Evolutionary conservation across 345 rosid species (phyloP).

Genomic region (Crucihimalaya himalaica): DNA sequence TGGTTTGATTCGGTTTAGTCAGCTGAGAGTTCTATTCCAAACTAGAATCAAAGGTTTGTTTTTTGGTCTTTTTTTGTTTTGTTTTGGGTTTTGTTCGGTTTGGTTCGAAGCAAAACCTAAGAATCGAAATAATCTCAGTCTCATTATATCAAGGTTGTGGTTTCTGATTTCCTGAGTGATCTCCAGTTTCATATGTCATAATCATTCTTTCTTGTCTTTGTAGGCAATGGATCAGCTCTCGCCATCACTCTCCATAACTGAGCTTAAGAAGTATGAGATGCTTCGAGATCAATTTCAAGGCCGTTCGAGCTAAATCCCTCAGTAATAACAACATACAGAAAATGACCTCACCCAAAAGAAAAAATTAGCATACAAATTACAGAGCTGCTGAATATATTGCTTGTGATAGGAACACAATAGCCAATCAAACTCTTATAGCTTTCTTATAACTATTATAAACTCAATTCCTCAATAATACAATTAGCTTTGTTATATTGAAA

Average conservation of each 20-base stretch:
- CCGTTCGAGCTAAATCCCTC: constrained; percentile 29
- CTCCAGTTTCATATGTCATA: not conserved
- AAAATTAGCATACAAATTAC: not conserved
- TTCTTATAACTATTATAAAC: too few relatives aligned
- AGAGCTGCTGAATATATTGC: not conserved
- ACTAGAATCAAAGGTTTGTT: not conserved
- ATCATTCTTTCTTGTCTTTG: not conserved
- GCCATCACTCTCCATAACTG: constrained; percentile 85
- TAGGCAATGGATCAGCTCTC: constrained; percentile 84
- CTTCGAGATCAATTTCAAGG: constrained; percentile 82
- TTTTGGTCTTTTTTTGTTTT: too few relatives aligned
- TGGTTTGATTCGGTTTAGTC: not conserved
- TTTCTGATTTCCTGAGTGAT: not conserved
- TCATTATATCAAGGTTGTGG: not conserved
- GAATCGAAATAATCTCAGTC: not conserved
- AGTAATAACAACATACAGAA: not conserved
- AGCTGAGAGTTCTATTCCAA: not conserved
- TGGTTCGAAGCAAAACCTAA: too few relatives aligned
- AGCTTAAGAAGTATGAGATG: constrained; percentile 83
- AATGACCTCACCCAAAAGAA: too few relatives aligned
- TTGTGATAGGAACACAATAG: not conserved
- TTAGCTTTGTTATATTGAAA: not conserved
- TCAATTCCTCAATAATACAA: not conserved
- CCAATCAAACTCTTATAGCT: too few relatives aligned
- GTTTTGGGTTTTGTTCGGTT: too few relatives aligned